Base-by-base conservation (phyloP, 2,329 filamentous ascomycete species). In the Ophiosphaerella narmari region DNA sequence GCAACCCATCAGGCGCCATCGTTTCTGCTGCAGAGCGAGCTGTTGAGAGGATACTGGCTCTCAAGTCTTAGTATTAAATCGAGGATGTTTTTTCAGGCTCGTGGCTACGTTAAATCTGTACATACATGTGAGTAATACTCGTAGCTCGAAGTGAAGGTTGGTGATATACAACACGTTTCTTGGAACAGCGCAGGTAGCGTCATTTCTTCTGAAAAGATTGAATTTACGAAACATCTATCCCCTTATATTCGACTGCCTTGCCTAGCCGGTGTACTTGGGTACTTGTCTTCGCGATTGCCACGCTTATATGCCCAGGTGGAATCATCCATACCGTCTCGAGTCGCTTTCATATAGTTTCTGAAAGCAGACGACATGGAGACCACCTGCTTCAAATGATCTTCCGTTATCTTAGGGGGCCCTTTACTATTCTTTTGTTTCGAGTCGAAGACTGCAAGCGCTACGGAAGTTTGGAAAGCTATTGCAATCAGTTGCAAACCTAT, bases 1-100 rank as follows among this genome's bases (percentile, higher is more conserved):
- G 65, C 7, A 70, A 70, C 49, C 66, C 66, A 18, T 59, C 57
- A 21, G 65, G 57, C 4, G 58, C 60, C 18, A 67, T 70, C 38
- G 54, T 68, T n/a, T 46, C 52, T 8, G 64, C 54, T 14, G 62
- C 64, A 24, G 65, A 70, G 52, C 48, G 55, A 29, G 65, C 66
- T n/a, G 59, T 60, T 8, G 63, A 66, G 39, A 62, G 57, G 45
- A 67, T 70, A 34, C 49, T 70, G 4, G 58, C 60, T 7, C 45
- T 66, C 5, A 62, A 65, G 29, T 12, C 5, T 12, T 34, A 31
- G 33, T 29, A 8, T 29, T 29, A 6, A 21, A 21, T 21, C 4
- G 18, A 21, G 3, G 18, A 5, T 4, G 3, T 5, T 5, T 21
- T 21, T 21, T 21, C 18, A 29, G 11, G 11, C 7, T 29, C 7